Conservation (phyloP, 768 basidiomycete species). For the Mrakia frigida region DNA sequence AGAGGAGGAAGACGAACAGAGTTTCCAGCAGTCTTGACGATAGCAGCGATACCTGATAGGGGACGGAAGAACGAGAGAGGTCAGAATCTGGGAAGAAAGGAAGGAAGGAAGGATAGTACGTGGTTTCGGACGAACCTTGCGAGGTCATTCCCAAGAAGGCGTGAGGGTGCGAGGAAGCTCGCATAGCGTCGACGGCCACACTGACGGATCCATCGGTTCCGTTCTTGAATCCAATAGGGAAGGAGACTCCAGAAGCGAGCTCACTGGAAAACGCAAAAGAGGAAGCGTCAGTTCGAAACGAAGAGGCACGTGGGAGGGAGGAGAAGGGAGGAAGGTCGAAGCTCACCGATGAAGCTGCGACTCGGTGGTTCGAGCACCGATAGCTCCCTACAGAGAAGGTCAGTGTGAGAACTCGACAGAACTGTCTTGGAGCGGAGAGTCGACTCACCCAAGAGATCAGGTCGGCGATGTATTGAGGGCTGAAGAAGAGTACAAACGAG, state of each 20-base stretch:
- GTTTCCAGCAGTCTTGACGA: slow-evolving; percentile 53
- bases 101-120: background rate
- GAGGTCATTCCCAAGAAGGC: slow-evolving; percentile 76
- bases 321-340: slow-evolving; percentile 46
- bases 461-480: slow-evolving; percentile 33
- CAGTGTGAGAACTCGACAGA: background rate
- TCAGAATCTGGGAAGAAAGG: background rate
- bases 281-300: background rate
- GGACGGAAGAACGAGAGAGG: background rate
- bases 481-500: background rate
- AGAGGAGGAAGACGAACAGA: background rate
- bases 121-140: slow-evolving; percentile 38
- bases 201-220: slow-evolving; percentile 86
- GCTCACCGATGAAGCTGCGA: slow-evolving; percentile 88
- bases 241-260: slow-evolving; percentile 83
- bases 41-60: slow-evolving; percentile 63
- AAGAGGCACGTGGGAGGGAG: background rate
- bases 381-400: slow-evolving; percentile 56
- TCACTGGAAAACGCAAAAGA: slow-evolving; percentile 8
- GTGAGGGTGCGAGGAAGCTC: slow-evolving; percentile 81
- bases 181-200: slow-evolving; percentile 96
- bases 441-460: slow-evolving; percentile 63
- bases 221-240: slow-evolving; percentile 98
- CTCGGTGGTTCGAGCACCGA: slow-evolving; percentile 95
- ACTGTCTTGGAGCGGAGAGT: background rate